phyloP scores from a whole-genome alignment of 305 asterid genomes.

The Fraxinus dipetala region DNA sequence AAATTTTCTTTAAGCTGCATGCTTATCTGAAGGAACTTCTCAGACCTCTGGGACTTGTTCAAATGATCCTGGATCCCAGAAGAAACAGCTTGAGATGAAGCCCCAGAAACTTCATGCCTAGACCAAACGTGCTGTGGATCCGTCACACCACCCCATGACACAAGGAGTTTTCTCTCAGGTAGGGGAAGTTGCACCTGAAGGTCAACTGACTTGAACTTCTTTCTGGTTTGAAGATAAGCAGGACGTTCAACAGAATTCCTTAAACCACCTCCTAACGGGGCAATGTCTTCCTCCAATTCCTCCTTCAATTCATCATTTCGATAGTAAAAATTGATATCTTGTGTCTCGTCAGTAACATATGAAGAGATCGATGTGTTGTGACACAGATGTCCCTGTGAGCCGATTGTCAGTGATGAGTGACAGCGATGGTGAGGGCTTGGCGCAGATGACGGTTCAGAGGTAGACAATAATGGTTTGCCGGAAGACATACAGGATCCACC shows the following conservation, averaged over 20 bases:
- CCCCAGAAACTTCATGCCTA: conserved; percentile 54
- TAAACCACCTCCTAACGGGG: conserved; percentile 31
- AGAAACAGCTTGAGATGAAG: conserved; percentile 33
- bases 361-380: conserved; percentile 37
- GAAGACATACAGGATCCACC: conserved; percentile 67
- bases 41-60: conserved; percentile 41
- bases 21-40: conserved; percentile 67
- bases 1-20: conserved; percentile 73
- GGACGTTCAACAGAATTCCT: conserved; percentile 23
- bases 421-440: conserved; percentile 36
- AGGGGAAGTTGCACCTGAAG: conserved; percentile 48
- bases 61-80: conserved; percentile 39
- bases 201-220: conserved; percentile 44
- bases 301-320: conserved; percentile 24
- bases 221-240: conserved; percentile 28
- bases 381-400: conserved; percentile 33
- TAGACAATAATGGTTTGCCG: conserved; percentile 61
- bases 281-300: conserved; percentile 24
- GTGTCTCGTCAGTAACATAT: conserved; percentile 29
- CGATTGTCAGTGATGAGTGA: conserved; percentile 38
- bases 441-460: conserved; percentile 39
- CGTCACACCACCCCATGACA: conserved; percentile 83
- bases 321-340: conserved; percentile 22
- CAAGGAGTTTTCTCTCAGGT: conserved; percentile 54
- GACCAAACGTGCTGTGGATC: conserved; percentile 48